A percentile compares a stretch with the other conserved stretches of the same genome.
Evolutionary conservation across 148 eudicot genomes (phyloP).

Genomic region (Pharnaceum exiguum): DNA sequence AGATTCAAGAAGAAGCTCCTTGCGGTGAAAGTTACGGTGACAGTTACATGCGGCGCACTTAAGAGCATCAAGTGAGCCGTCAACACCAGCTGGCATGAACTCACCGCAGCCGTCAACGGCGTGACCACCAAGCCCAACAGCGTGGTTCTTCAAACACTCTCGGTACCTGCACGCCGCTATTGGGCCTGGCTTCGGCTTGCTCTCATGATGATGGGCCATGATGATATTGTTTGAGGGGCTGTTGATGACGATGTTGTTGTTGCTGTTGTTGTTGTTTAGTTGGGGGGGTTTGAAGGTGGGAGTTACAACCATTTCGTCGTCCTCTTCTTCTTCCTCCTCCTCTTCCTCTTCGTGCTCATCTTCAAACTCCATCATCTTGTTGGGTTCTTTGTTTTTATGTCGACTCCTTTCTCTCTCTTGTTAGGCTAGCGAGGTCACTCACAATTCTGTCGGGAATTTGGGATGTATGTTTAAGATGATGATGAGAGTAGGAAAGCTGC

Average conservation of each 20-base stretch:
- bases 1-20: slow-evolving; percentile 27
- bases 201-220: too few relatives aligned
- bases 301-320: slow-evolving; percentile 11
- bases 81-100: slow-evolving; percentile 69
- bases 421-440: not conserved
- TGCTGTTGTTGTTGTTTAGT: not conserved
- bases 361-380: slow-evolving; percentile 49
- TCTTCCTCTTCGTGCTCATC: slow-evolving; percentile 41
- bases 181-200: slow-evolving; percentile 9
- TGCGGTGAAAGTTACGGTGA: slow-evolving; percentile 99
- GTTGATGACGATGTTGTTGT: too few relatives aligned
- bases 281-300: slow-evolving; percentile 8
- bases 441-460: not conserved
- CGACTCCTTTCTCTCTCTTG: not conserved
- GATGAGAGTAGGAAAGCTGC: not conserved
- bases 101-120: slow-evolving; percentile 92
- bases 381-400: not conserved
- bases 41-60: slow-evolving; percentile 93
- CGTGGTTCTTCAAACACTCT: slow-evolving; percentile 88
- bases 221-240: too few relatives aligned
- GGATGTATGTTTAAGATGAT: not conserved
- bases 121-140: slow-evolving; percentile 68
- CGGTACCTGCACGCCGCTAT: slow-evolving; percentile 30
- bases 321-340: slow-evolving; percentile 26
- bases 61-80: slow-evolving; percentile 63